Percentiles rank a stretch among this genome's conserved stretches.
Evolutionary conservation across 345 rosid genomes (phyloP).

Genomic region (Brassica rapa): DNA sequence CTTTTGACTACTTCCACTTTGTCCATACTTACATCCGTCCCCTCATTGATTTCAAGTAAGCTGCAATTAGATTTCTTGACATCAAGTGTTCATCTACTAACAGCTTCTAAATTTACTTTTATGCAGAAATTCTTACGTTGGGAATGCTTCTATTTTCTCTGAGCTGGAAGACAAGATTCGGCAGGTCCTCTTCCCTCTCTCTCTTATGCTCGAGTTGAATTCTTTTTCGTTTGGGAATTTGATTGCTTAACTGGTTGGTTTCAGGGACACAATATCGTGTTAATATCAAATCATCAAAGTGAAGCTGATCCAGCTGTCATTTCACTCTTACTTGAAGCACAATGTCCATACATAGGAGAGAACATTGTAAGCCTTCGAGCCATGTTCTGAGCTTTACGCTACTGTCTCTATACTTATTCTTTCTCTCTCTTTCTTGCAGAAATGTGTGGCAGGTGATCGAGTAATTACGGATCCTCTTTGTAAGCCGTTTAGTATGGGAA

Average conservation of each 20-base stretch:
- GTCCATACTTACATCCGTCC: slow-evolving; percentile 94
- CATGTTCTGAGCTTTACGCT: slow-evolving; percentile 23
- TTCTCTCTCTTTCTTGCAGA: slow-evolving; percentile 48
- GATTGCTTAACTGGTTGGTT: slow-evolving; percentile 29
- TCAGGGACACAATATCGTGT: slow-evolving; percentile 87
- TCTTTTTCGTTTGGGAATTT: not conserved
- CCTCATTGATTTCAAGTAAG: slow-evolving; percentile 83
- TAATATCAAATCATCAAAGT: slow-evolving; percentile 96
- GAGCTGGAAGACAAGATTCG: slow-evolving; percentile 76
- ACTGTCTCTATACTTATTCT: slow-evolving; percentile 32
- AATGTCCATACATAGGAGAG: slow-evolving; percentile 62
- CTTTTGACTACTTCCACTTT: slow-evolving; percentile 90
- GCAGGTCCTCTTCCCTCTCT: slow-evolving; percentile 49
- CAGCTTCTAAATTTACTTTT: not conserved
- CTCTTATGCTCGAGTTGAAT: slow-evolving; percentile 16
- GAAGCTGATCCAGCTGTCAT: slow-evolving; percentile 97
- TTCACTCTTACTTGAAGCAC: slow-evolving; percentile 78
- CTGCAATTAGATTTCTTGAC: not conserved
- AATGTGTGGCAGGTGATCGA: slow-evolving; percentile 94
- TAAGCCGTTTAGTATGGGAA: slow-evolving; percentile 99
- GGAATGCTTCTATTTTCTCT: slow-evolving; percentile 63
- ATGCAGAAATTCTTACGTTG: slow-evolving; percentile 83
- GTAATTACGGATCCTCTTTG: slow-evolving; percentile 95
- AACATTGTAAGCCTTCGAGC: slow-evolving; percentile 60
- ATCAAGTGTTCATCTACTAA: too few species aligned